Conservation (phyloP, 352 stramenopile species). For the Globisporangium megalacanthum region DNA sequence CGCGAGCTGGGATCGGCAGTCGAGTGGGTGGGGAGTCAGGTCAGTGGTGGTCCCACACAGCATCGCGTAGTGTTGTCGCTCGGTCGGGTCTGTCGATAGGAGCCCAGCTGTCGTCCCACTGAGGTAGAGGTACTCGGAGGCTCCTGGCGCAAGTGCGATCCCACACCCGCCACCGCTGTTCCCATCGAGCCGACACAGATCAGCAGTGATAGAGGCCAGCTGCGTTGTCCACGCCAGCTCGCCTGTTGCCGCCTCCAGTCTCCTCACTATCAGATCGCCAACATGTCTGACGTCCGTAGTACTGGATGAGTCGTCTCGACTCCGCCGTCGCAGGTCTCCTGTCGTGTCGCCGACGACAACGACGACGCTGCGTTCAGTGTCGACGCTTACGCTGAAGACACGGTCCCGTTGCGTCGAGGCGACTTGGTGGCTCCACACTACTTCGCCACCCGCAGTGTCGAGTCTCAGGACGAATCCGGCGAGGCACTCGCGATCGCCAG, state of each 20-base stretch:
- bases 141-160: slow-evolving; percentile 1
- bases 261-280: slow-evolving; percentile 21
- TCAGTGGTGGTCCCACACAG: slow-evolving; percentile 11
- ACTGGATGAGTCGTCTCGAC: background rate
- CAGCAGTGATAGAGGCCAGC: background rate
- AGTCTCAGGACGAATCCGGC: slow-evolving; percentile 19
- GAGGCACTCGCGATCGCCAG: background rate
- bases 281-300: background rate
- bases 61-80: slow-evolving; percentile 12
- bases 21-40: background rate
- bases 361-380: background rate
- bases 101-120: slow-evolving; percentile 16
- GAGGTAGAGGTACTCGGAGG: slow-evolving; percentile 11
- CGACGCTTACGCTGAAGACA: slow-evolving; percentile 20
- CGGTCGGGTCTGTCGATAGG: slow-evolving; percentile 13
- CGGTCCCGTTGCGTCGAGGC: slow-evolving; percentile 5
- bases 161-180: slow-evolving; percentile 7
- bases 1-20: background rate
- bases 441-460: slow-evolving; percentile 1
- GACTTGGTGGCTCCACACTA: slow-evolving; percentile 10
- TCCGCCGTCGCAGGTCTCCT: slow-evolving; percentile 3
- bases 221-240: slow-evolving; percentile 17
- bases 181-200: slow-evolving; percentile 1
- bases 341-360: slow-evolving; percentile 24
- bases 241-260: slow-evolving; percentile 13